Base-by-base conservation (phyloP, 352 stramenopile species). In the Globisporangium recalcitrans region DNA sequence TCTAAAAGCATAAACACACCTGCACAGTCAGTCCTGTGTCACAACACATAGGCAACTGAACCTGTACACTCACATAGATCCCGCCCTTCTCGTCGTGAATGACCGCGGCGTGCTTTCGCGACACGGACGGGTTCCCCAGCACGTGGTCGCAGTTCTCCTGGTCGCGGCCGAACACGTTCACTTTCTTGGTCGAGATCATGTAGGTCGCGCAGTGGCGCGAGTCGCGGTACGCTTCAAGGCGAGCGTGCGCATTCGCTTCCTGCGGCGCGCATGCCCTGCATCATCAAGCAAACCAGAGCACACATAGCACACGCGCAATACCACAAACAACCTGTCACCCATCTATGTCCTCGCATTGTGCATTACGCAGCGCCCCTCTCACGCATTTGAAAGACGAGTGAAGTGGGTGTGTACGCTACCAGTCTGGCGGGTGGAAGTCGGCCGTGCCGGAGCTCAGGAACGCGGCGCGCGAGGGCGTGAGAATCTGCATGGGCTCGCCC, bases 131-230 rank as follows among this genome's bases (percentile, higher is more conserved):
- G 60, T 96, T 96, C 58, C 85, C 87, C 62, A 96, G 61, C 64
- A 96, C 83, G 59, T 94, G 84, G 68, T 96, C 85, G 67, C 85
- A 93, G 62, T 67, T 86, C 57, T 92, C 81, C 61, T 94, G 87
- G 62, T 96, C 87, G 29, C 87, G 87, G 0, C 87, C 87, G 58
- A 96, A 93, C 36, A 93, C 61, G 60, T 87, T 94, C 42, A 96
- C 80, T 32, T 77, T 75, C 60, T 94, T 87, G 51, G 82, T 94
- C 32, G 81, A 73, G 53, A 94, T 75, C 81, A 94, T 90, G 69
- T 94, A 92, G 54, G 85, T 94, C 19, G 82, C 85, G 55, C 85
- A 94, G 55, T 92, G 85, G 24, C 81, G 77, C 54, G 70, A 82
- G 54, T 93, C 82, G 24, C 82, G 77, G 58, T 84, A 92, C 24